Evolutionary conservation across 2,329 filamentous ascomycete species (phyloP).

Genomic region (Colletotrichum cuscutae): DNA sequence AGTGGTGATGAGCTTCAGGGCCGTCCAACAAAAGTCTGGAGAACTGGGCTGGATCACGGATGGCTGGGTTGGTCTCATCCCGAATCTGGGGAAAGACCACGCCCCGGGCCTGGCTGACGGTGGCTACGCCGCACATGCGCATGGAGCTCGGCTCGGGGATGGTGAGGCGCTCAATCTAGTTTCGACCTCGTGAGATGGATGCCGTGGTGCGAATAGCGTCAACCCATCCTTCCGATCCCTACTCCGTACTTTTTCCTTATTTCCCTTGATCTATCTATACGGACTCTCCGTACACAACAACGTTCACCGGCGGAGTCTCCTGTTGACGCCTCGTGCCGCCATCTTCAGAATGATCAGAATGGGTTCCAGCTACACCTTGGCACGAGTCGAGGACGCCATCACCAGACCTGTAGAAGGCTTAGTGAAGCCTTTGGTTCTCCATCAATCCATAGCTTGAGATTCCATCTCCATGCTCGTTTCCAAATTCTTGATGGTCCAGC

Average conservation of each 20-base stretch:
- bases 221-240: neutral
- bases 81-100: slow-evolving; percentile 15
- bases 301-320: slow-evolving; percentile 24
- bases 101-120: neutral
- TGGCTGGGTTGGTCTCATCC: slow-evolving; percentile 2
- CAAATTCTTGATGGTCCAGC: neutral
- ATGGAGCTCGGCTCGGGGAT: slow-evolving; percentile 6
- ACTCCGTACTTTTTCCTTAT: neutral
- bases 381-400: slow-evolving; percentile 3
- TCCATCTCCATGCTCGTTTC: neutral
- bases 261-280: neutral
- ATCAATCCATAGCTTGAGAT: neutral
- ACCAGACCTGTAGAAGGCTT: neutral
- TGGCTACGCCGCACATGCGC: neutral
- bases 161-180: slow-evolving; percentile 1
- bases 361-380: neutral
- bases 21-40: slow-evolving; percentile 10
- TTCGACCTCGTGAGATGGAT: neutral
- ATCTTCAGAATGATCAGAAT: neutral
- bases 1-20: slow-evolving; percentile 4
- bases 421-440: neutral
- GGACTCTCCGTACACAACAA: neutral
- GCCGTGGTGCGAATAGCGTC: slow-evolving; percentile 12
- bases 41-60: neutral
- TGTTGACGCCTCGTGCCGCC: slow-evolving; percentile 23